Evolutionary conservation across 139 green algal genomes (phyloP), one percentile per base, ranked within the genome.

Genomic region (Chlorella sp.): DNA sequence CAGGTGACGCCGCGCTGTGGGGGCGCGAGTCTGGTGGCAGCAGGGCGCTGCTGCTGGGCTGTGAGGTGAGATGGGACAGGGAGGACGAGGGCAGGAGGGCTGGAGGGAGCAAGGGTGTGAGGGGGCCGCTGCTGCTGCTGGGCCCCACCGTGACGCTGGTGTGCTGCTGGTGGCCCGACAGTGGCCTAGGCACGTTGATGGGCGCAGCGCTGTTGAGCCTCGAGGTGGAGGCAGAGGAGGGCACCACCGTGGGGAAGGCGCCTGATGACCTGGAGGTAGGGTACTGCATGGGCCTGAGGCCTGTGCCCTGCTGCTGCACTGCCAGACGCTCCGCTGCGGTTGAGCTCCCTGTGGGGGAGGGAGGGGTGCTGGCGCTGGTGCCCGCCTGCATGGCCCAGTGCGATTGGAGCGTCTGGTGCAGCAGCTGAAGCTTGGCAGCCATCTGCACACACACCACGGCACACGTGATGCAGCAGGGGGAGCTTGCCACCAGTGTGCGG

Each of bases 391-490:
- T 17, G 59, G 32, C 33, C 63, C 63, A 69, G 22, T 69, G 63
- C 32, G 32, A 55, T 17, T 51, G 63, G 24, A 69, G 63, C 20
- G 63, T 69, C 63, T 69, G 63, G 24, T 24, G 5, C 63, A 69
- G 63, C 31, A 69, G 31, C 31, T 26, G 20, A 3, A 51, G 24
- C 63, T 69, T 69, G 59, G 59, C 59, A n/a, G 23, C 26, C 59
- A 64, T 27, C 59, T 64, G 59, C 59, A 29, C 5, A n/a, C n/a
- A n/a, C n/a, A n/a, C n/a, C n/a, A n/a, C n/a, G n/a, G n/a, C n/a
- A n/a, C n/a, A n/a, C n/a, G n/a, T n/a, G n/a, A n/a, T n/a, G n/a
- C n/a, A n/a, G n/a, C n/a, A n/a, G n/a, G n/a, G n/a, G n/a, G n/a
- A n/a, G n/a, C n/a, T n/a, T n/a, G n/a, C n/a, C n/a, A n/a, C n/a